A percentile compares a stretch with the other conserved stretches of the same genome.
These are phyloP conservation scores for Calonectria pseudoturangicola DNA, from an alignment of 2,329 filamentous ascomycete genomes.

Conservation along the genomic window DNA sequence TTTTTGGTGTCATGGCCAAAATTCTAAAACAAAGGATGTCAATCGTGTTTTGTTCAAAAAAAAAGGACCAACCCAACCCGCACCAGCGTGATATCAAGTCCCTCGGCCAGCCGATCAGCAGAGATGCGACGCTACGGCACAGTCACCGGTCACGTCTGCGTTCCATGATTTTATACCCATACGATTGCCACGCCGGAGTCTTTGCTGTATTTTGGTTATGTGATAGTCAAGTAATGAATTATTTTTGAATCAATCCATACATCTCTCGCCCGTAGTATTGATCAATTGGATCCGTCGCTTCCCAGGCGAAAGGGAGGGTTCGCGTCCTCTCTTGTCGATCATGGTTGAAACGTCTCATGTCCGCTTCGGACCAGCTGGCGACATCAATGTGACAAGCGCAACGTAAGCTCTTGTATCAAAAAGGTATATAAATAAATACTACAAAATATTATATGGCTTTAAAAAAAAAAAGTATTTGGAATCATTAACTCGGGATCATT, in stretches of 20 bases:
- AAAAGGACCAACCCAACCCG: slow-evolving; percentile 16
- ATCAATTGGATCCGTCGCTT: not conserved
- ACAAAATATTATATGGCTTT: not conserved
- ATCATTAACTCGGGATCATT: not conserved
- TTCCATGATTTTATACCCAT: slow-evolving; percentile 55
- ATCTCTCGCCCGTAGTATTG: not conserved
- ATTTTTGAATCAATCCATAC: slow-evolving; percentile 32
- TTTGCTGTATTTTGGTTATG: slow-evolving; percentile 45
- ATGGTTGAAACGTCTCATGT: slow-evolving; percentile 21
- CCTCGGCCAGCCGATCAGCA: slow-evolving; percentile 32
- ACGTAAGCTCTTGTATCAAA: not conserved
- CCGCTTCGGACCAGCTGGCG: not conserved
- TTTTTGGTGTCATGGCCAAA: slow-evolving; percentile 55
- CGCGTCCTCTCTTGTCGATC: not conserved
- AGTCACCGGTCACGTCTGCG: slow-evolving; percentile 46
- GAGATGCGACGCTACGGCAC: slow-evolving; percentile 51
- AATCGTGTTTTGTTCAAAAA: slow-evolving; percentile 48
- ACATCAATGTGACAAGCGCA: not conserved
- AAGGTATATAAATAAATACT: no score
- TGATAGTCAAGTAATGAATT: slow-evolving; percentile 50
- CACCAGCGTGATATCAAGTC: slow-evolving; percentile 12
- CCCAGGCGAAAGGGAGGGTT: not conserved
- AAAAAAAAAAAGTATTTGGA: not conserved
- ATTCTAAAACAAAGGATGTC: slow-evolving; percentile 53
- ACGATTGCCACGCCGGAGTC: slow-evolving; percentile 55